A percentile compares a stretch with the other conserved stretches of the same genome.
Evolutionary conservation across 1,139 yeast species (phyloP).

Genomic region (Sugiyamaella sp.): DNA sequence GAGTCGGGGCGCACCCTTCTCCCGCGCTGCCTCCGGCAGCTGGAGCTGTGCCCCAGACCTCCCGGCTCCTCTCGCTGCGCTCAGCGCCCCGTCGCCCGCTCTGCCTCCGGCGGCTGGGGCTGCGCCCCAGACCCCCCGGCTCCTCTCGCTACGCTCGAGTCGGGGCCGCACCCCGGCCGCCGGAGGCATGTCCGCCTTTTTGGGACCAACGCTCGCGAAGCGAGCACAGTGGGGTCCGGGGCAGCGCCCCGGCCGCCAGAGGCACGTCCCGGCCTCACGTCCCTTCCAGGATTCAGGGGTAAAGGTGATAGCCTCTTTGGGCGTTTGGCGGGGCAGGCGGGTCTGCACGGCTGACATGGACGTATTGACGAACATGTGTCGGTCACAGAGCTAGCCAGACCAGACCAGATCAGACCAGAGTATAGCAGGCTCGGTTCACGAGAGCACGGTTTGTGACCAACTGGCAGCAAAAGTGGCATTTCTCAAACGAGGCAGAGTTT

Average conservation of each 20-base stretch:
- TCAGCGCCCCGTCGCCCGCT: neutral
- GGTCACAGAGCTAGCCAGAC: too few species aligned
- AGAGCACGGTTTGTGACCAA: neutral
- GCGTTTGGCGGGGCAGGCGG: too few species aligned
- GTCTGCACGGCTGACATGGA: too few species aligned
- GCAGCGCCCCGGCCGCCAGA: neutral
- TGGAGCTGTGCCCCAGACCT: conserved; percentile 1
- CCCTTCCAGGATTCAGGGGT: conserved; percentile 3
- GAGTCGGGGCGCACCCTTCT: too few species aligned
- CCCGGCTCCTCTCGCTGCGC: neutral
- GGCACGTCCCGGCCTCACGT: neutral
- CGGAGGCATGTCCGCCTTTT: neutral
- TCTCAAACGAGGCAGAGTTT: neutral
- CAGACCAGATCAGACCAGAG: too few species aligned
- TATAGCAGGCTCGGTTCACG: too few species aligned
- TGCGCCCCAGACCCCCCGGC: conserved; percentile 1
- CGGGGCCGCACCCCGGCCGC: conserved; percentile 1
- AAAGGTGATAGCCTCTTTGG: too few species aligned
- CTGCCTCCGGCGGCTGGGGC: conserved; percentile 3
- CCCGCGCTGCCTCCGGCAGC: conserved; percentile 1
- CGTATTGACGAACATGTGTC: too few species aligned
- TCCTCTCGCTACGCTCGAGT: neutral
- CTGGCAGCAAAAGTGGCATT: neutral
- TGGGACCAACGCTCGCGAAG: neutral
- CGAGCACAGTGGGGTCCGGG: neutral